Base-by-base conservation (phyloP, 2,329 filamentous ascomycete species). In the Botrytis squamosa region DNA sequence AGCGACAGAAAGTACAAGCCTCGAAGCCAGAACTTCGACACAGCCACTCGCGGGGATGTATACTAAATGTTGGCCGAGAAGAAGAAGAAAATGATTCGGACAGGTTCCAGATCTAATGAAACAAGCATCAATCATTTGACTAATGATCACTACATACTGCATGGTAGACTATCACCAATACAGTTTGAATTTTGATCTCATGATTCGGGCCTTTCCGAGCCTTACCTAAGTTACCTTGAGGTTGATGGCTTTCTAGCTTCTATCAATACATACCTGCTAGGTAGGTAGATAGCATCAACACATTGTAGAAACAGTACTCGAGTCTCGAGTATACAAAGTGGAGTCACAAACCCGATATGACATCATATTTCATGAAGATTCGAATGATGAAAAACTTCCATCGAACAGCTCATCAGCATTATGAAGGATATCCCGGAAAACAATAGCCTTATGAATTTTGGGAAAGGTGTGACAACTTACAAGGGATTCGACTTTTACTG, bases 381-480 rank as follows among this genome's bases (percentile, higher is more conserved):
- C 18, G 20, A 36, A 22, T 64, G 3, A 8, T 20, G 38, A n/a
- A 64, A 44, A 44, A 64, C 25, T 8, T 65, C 42, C 36, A 44
- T 44, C 40, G 40, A 67, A 67, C 65, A 67, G 46, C 65, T 67
- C 65, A 67, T 67, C 65, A 46, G 46, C 25, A 22, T 36, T 40
- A 40, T 55, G 12, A 40, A 67, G 65, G 65, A 67, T 67, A 40
- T 55, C 65, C 65, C 36, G 22, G 65, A 2, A 67, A 16, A 55
- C 14, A 10, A 40, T 36, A 67, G 65, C 65, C 65, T 55, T 67
- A 55, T 52, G 22, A 52, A 29, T 20, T n/a, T 65, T 18, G 16
- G 7, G 7, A 9, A n/a, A 38, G 60, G 36, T 14, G 18, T 65
- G n/a, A 44, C 16, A 33, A 33, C 33, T 33, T 33, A 33, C 33